phyloP scores from a whole-genome alignment of 176 grass and related monocot genomes.

The Sorghum bicolor region DNA sequence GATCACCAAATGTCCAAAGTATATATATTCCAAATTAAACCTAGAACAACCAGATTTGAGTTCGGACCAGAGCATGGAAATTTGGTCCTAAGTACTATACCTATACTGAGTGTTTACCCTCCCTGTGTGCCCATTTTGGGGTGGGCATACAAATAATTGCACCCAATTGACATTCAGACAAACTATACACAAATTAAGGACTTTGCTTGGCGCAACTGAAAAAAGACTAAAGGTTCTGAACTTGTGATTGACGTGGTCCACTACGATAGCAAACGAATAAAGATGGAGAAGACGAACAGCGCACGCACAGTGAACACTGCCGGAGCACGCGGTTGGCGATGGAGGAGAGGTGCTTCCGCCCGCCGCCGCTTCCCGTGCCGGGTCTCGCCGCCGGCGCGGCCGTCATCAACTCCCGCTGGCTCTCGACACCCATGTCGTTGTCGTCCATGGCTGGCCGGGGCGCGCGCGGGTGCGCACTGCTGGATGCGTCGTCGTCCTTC shows the following conservation, averaged over 20 bases:
- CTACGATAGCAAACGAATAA: not conserved
- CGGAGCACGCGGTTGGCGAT: constrained; percentile 71
- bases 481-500: too few relatives aligned
- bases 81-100: not conserved
- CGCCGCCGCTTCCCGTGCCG: not conserved
- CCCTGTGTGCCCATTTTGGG: not conserved
- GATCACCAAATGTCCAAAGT: not conserved
- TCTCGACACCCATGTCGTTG: not conserved
- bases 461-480: too few relatives aligned
- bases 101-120: too few relatives aligned
- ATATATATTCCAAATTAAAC: not conserved
- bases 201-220: not conserved
- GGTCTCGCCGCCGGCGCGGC: not conserved
- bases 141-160: too few relatives aligned
- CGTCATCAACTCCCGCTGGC: not conserved
- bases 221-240: not conserved
- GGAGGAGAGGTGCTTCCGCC: constrained; percentile 63
- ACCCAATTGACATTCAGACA: not conserved
- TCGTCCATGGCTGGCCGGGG: constrained; percentile 30
- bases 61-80: not conserved
- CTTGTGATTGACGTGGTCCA: not conserved
- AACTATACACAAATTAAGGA: not conserved
- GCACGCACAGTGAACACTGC: constrained; percentile 61
- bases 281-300: not conserved
- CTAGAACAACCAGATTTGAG: not conserved